Evolutionary conservation across 2,329 filamentous ascomycete genomes (phyloP).

Genomic region (Fusarium metavorans): DNA sequence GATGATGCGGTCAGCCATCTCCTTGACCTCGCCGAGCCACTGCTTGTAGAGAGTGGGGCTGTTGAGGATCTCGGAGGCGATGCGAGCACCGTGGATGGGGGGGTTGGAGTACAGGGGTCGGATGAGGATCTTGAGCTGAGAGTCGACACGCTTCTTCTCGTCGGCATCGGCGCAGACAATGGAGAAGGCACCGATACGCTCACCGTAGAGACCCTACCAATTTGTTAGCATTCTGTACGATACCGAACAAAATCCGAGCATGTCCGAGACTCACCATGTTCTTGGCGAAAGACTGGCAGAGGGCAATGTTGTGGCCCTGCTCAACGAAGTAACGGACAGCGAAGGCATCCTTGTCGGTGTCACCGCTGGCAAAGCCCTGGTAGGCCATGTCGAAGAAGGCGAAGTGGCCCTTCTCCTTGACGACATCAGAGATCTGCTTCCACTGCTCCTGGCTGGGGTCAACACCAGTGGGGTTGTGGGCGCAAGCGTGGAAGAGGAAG

Average conservation of each 20-base stretch:
- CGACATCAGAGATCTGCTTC: constrained; percentile 86
- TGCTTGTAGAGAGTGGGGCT: constrained; percentile 86
- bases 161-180: constrained; percentile 86
- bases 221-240: constrained; percentile 15
- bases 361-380: constrained; percentile 95
- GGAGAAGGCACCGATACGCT: constrained; percentile 97
- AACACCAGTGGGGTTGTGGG: constrained; percentile 97
- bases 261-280: constrained; percentile 80
- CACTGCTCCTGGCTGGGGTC: constrained; percentile 94
- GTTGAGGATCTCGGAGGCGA: constrained; percentile 93
- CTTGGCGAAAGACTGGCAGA: constrained; percentile 97
- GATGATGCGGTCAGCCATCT: constrained; percentile 99
- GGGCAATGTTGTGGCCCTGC: constrained; percentile 87
- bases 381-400: constrained; percentile 99
- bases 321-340: constrained; percentile 93
- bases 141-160: constrained; percentile 96
- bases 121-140: constrained; percentile 97
- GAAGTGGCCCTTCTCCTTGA: constrained; percentile 89
- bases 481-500: constrained; percentile 95
- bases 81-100: constrained; percentile 93
- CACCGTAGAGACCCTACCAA: constrained; percentile 89
- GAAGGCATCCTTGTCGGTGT: constrained; percentile 93
- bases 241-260: neutral
- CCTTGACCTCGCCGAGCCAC: constrained; percentile 97
- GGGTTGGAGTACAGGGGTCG: constrained; percentile 99